Evolutionary conservation across 1,139 yeast species (phyloP), one percentile per base, ranked within the genome.

Genomic region (Zygosaccharomyces pseudobailii): DNA sequence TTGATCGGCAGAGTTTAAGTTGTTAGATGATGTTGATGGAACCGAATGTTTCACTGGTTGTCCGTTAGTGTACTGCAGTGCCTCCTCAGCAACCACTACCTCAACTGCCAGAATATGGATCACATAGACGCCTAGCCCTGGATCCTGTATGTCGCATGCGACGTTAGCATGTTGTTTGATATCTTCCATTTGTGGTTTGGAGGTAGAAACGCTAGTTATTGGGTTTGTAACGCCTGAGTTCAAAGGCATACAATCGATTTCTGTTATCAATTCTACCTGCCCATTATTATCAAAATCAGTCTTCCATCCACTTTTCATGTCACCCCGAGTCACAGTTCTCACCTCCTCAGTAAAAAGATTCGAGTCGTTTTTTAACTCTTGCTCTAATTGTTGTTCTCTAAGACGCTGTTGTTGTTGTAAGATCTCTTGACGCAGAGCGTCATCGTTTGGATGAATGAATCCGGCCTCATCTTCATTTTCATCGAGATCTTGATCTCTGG

Each of bases 71-170:
- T 65, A 61, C 47, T 77, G 83, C 31, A 84, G 67, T 8, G 82
- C 62, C 61, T 92, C 98, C 67, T 92, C 98, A 1, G 96, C 96
- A 36, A 92, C 89, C n/a, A 90, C 87, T 48, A 88, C 78, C 66
- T 92, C 98, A 36, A 90, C 80, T 4, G 88, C 79, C 42, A 92
- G 71, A 17, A 81, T 74, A 63, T 92, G 98, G 40, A 74, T 72
- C 1, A 88, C 90, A 55, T 74, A 76, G 7, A 92, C 73, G 0
- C 97, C 97, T 47, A 84, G 69, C 4, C 80, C 80, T 0, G 94
- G 86, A 62, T 90, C 97, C 51, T 82, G 86, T 13, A 88, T 74
- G 61, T 87, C 95, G 65, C 95, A 87, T 6, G 89, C 72, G 30
- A 87, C 75, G 52, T 84, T 82, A 34, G 86, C 79, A 6, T 52